phyloP scores from a whole-genome alignment of 257 asterid species.

The Nemophila menziesii region DNA sequence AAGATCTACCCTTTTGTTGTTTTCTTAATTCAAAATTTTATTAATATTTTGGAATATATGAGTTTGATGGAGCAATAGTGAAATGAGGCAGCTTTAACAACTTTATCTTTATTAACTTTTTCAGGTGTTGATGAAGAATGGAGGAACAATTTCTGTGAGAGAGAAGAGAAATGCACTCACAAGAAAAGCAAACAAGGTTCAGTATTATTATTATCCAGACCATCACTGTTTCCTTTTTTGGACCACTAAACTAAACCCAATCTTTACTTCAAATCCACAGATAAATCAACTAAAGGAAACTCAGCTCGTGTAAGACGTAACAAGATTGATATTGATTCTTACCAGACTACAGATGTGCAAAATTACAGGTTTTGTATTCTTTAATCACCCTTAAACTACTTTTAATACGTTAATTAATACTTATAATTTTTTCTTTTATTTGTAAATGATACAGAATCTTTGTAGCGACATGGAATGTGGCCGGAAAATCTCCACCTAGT shows the following conservation, averaged over 20 bases:
- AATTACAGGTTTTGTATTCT: constrained; percentile 46
- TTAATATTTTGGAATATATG: constrained; percentile 29
- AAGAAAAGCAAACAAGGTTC: constrained; percentile 92
- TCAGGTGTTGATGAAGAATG: constrained; percentile 95
- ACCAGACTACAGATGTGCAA: constrained; percentile 54
- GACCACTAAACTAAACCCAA: constrained; percentile 23
- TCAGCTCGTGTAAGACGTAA: constrained; percentile 39
- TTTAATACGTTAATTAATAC: neutral
- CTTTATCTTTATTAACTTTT: constrained; percentile 38
- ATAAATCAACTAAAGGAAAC: constrained; percentile 27
- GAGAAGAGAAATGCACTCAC: constrained; percentile 66
- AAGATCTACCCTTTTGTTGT: constrained; percentile 27
- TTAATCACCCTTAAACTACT: neutral
- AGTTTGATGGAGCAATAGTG: constrained; percentile 34
- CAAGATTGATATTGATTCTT: constrained; percentile 59
- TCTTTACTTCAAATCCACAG: constrained; percentile 23
- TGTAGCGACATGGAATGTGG: constrained; percentile 98
- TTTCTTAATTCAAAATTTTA: constrained; percentile 17
- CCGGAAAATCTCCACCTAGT: constrained; percentile 87
- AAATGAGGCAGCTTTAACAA: constrained; percentile 38
- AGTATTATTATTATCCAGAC: constrained; percentile 31
- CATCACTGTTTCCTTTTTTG: constrained; percentile 36
- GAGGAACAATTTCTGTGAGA: constrained; percentile 70
- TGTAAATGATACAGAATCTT: constrained; percentile 39
- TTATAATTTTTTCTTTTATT: neutral